Evolutionary conservation across 257 asterid genomes (phyloP).

Genomic region (Apocynum venetum): DNA sequence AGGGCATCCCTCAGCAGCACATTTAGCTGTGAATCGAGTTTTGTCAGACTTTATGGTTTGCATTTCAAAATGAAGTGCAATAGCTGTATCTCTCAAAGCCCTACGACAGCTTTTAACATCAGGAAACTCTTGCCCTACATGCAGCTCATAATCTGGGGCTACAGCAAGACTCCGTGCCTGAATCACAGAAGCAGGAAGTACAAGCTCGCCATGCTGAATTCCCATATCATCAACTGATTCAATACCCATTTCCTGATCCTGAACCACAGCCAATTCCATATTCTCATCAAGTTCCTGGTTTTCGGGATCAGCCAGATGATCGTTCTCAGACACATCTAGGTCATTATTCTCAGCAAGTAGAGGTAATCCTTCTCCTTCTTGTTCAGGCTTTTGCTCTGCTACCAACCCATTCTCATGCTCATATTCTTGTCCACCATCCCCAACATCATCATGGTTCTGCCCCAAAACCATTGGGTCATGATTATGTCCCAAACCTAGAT

Average conservation of each 20-base stretch:
- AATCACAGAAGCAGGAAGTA: conserved; percentile 57
- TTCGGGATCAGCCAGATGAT: conserved; percentile 49
- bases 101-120: conserved; percentile 91
- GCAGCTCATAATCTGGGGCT: conserved; percentile 63
- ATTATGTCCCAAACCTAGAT: conserved; percentile 15
- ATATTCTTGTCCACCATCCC: conserved; percentile 41
- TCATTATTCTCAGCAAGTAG: conserved; percentile 45
- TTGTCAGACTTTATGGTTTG: conserved; percentile 90
- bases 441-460: conserved; percentile 35
- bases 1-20: conserved; percentile 85
- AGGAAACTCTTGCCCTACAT: conserved; percentile 91
- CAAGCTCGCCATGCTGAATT: conserved; percentile 41
- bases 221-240: conserved; percentile 49
- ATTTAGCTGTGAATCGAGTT: conserved; percentile 89
- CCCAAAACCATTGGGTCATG: conserved; percentile 45
- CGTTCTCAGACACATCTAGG: conserved; percentile 52
- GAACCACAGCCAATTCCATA: conserved; percentile 64
- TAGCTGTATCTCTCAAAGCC: conserved; percentile 90
- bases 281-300: conserved; percentile 66
- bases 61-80: conserved; percentile 90
- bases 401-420: conserved; percentile 48
- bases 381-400: conserved; percentile 58
- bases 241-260: conserved; percentile 54
- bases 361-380: conserved; percentile 44
- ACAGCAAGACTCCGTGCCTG: conserved; percentile 66